phyloP scores from a whole-genome alignment of 257 asterid genomes.

The Solanum sitiens region DNA sequence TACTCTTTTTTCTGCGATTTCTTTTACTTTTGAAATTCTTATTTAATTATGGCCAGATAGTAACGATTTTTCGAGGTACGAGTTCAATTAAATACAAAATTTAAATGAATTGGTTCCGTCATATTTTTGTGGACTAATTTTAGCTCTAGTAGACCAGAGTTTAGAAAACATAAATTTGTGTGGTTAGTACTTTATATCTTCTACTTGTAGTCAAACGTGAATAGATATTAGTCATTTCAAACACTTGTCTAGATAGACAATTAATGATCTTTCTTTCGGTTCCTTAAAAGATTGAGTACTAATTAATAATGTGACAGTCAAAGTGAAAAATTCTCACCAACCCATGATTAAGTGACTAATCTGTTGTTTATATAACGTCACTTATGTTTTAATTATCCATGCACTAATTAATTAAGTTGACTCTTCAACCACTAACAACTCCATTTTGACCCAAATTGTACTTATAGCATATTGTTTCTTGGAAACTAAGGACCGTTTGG shows the following conservation, averaged over 20 bases:
- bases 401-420: neutral
- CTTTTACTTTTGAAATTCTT: no score
- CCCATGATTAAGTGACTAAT: neutral
- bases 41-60: no score
- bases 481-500: neutral
- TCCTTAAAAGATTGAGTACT: neutral
- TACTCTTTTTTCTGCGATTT: no score
- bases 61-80: no score
- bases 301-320: neutral
- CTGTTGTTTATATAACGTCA: neutral
- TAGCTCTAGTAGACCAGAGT: neutral
- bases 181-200: neutral
- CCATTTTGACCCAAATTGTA: neutral
- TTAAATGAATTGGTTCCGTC: no score
- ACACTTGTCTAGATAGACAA: neutral
- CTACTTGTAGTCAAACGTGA: neutral
- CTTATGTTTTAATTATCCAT: neutral
- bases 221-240: neutral
- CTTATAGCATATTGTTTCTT: neutral
- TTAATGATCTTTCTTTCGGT: neutral
- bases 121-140: no score
- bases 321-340: neutral
- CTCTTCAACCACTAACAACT: neutral
- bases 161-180: accelerated
- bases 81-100: no score